Percentiles rank a stretch among this genome's conserved stretches.
Conservation (phyloP, 371 early-diverging fungal genomes). For the Mycotypha africana region DNA sequence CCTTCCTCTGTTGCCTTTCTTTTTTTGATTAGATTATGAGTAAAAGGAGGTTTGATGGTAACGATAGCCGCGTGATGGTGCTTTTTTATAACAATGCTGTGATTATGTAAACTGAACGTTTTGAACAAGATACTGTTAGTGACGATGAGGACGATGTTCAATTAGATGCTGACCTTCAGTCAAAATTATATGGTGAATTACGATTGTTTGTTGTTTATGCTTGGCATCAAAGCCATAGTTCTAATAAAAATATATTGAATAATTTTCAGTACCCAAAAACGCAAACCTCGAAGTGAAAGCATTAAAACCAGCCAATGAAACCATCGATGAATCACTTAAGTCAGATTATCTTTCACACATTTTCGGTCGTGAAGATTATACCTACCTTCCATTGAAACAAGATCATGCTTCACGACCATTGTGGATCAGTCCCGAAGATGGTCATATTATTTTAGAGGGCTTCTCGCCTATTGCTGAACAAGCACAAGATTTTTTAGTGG, state of each 20-base stretch:
- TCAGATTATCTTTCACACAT: slow-evolving; percentile 54
- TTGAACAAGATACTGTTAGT: slow-evolving; percentile 12
- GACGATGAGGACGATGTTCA: slow-evolving; percentile 44
- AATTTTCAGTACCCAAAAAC: slow-evolving; percentile 43
- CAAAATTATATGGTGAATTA: slow-evolving; percentile 33
- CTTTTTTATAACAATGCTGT: neutral
- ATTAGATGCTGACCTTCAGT: slow-evolving; percentile 30
- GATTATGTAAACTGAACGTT: no score
- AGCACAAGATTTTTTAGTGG: slow-evolving; percentile 98
- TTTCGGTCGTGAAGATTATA: slow-evolving; percentile 72
- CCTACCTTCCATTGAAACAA: slow-evolving; percentile 76
- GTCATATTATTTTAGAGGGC: slow-evolving; percentile 95
- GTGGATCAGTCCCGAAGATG: slow-evolving; percentile 93
- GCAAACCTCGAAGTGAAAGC: slow-evolving; percentile 49
- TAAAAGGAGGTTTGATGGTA: no score
- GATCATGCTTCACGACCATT: slow-evolving; percentile 89
- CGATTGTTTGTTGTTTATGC: no score
- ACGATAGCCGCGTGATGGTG: no score
- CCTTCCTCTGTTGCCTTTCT: no score
- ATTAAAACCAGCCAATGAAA: slow-evolving; percentile 21
- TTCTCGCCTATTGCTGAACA: slow-evolving; percentile 92
- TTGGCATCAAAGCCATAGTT: no score
- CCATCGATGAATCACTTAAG: slow-evolving; percentile 16
- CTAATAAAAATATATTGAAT: no score
- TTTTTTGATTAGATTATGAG: no score